A percentile compares a stretch with the other conserved stretches of the same genome.
Conservation (phyloP, 2,329 filamentous ascomycete species). For the Talaromyces sp. region DNA sequence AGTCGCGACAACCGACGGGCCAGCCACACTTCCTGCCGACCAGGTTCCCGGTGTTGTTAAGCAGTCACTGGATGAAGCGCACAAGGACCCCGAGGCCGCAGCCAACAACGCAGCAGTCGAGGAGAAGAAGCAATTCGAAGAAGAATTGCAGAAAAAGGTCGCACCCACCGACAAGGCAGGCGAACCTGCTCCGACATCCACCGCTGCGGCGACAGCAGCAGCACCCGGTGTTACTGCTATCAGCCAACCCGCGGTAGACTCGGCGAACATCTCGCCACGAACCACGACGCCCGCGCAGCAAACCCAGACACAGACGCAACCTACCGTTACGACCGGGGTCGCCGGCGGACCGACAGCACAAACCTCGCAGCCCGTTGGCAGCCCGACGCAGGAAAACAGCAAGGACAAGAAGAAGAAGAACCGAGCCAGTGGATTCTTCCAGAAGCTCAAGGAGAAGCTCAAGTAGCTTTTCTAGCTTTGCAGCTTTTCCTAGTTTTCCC, state of each 20-base stretch:
- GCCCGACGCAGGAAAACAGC: constrained; percentile 17
- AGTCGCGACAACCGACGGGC: constrained; percentile 17
- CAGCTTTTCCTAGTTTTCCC: no score
- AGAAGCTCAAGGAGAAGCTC: constrained; percentile 51
- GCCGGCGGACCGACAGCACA: constrained; percentile 12
- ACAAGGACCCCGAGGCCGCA: constrained; percentile 61
- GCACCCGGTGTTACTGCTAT: constrained; percentile 23
- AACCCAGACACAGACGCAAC: constrained; percentile 4
- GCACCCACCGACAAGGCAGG: constrained; percentile 19
- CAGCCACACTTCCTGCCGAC: constrained; percentile 24
- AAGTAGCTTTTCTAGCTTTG: constrained; percentile 29
- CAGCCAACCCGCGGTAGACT: constrained; percentile 16
- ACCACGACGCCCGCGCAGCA: constrained; percentile 12
- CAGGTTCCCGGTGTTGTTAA: constrained; percentile 32
- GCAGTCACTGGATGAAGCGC: constrained; percentile 39
- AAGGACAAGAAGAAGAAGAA: constrained; percentile 63
- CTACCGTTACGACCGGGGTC: constrained; percentile 13
- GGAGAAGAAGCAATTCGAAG: constrained; percentile 65
- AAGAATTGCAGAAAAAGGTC: constrained; percentile 60
- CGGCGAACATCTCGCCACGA: constrained; percentile 21
- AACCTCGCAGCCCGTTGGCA: constrained; percentile 16
- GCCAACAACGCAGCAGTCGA: constrained; percentile 59
- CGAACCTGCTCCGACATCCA: constrained; percentile 28
- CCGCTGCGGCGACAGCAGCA: constrained; percentile 30
- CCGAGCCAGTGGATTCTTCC: constrained; percentile 58